These are phyloP conservation scores for Ampelocalamus luodianensis DNA, from an alignment of 176 grass and related monocot species.

Conservation along the genomic window DNA sequence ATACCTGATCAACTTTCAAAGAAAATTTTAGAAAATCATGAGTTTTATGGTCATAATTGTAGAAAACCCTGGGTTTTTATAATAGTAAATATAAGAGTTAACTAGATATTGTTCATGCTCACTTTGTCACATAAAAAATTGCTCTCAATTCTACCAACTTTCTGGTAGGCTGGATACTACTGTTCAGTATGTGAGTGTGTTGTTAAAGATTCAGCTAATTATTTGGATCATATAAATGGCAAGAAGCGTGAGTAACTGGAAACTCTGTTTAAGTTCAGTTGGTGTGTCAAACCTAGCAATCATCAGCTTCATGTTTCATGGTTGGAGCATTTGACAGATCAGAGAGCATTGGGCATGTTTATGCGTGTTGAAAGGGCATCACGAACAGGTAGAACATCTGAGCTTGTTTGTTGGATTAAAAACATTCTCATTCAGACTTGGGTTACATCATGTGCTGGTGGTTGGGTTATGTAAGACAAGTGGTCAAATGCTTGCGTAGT, in stretches of 20 bases:
- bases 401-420: conserved; percentile 31
- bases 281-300: conserved; percentile 9
- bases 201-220: conserved; percentile 99
- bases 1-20: no score
- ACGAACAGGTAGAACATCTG: conserved; percentile 63
- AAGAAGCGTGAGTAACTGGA: conserved; percentile 79
- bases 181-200: conserved; percentile 95
- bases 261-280: conserved; percentile 36
- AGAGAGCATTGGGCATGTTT: conserved; percentile 98
- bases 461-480: background rate
- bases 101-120: background rate
- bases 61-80: no score
- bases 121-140: background rate
- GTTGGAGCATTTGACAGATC: conserved; percentile 69
- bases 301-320: conserved; percentile 29
- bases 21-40: no score
- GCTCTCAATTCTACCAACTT: conserved; percentile 21
- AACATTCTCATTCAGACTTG: background rate
- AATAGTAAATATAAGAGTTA: background rate
- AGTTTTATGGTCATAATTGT: no score
- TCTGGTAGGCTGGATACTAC: conserved; percentile 83
- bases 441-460: background rate
- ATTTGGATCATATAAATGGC: conserved; percentile 99
- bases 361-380: conserved; percentile 97
- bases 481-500: background rate